These are phyloP conservation scores for Conoideocrella luteorostrata DNA, from an alignment of 2,329 filamentous ascomycete genomes.

Conservation along the genomic window DNA sequence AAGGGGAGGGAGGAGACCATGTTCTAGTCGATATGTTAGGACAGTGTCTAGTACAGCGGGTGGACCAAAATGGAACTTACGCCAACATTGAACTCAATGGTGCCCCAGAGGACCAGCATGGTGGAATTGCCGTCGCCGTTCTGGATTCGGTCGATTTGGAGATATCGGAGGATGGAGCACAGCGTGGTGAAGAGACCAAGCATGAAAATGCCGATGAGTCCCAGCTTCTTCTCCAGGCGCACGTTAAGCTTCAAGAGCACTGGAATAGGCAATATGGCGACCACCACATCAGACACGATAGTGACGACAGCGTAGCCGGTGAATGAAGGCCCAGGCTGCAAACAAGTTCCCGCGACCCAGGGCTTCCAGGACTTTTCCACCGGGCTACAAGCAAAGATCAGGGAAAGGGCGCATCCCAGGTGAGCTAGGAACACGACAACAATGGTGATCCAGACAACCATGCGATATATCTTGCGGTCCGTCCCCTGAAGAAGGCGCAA, in stretches of 20 bases:
- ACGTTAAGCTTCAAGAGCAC: constrained; percentile 43
- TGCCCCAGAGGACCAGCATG: constrained; percentile 50
- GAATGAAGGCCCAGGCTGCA: constrained; percentile 40
- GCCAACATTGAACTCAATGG: constrained; percentile 51
- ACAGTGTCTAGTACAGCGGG: background rate
- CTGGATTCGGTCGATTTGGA: constrained; percentile 44
- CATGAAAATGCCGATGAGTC: constrained; percentile 44
- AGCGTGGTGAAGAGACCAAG: constrained; percentile 49
- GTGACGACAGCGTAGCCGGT: constrained; percentile 46
- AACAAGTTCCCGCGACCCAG: constrained; percentile 32
- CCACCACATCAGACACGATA: constrained; percentile 43
- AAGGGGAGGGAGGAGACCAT: constrained; percentile 41
- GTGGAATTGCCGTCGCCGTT: constrained; percentile 47
- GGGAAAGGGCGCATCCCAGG: constrained; percentile 39
- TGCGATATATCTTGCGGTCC: constrained; percentile 36
- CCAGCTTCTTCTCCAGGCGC: constrained; percentile 40
- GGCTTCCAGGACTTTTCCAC: constrained; percentile 42
- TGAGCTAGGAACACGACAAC: constrained; percentile 38
- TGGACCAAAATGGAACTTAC: constrained; percentile 27
- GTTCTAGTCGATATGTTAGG: constrained; percentile 25
- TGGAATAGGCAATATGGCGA: constrained; percentile 44
- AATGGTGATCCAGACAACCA: constrained; percentile 38
- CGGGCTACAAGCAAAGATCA: constrained; percentile 45
- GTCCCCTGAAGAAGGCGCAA: constrained; percentile 43
- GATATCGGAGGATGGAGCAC: constrained; percentile 46